Conservation (phyloP, 441 rosid genomes). For the Theobroma grandiflorum region DNA sequence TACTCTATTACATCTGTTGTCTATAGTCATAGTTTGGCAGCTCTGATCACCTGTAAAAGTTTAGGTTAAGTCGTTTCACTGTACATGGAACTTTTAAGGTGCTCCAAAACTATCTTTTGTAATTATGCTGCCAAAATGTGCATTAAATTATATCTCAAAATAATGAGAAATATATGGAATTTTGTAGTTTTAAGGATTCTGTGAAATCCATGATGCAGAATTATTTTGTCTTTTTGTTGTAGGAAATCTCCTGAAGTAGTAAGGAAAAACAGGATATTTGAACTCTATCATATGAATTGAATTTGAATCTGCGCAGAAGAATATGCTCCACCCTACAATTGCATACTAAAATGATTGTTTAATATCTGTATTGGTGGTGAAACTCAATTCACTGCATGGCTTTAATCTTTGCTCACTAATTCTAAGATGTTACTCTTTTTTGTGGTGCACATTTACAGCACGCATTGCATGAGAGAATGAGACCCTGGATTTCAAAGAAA, state of each 20-base stretch:
- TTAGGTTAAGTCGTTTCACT: neutral
- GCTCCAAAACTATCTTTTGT: neutral
- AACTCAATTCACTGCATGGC: neutral
- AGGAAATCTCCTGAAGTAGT: neutral
- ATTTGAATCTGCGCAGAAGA: no score
- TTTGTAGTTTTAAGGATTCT: neutral
- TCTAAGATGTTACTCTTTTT: conserved; percentile 27
- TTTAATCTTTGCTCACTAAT: neutral
- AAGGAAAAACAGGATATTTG: neutral
- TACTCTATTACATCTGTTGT: neutral
- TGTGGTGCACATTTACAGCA: conserved; percentile 54
- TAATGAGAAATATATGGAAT: neutral
- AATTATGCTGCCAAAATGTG: neutral
- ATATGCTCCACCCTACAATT: neutral
- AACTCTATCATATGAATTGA: no score
- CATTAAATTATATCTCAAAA: neutral
- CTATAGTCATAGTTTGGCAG: neutral
- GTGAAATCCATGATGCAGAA: conserved; percentile 4
- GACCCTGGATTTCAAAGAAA: conserved; percentile 99
- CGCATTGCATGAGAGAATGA: conserved; percentile 91
- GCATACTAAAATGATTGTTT: neutral
- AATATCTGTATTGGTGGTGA: neutral
- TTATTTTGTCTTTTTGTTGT: neutral
- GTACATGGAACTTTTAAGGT: neutral
- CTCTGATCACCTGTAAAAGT: neutral